Evolutionary conservation across 2,329 filamentous ascomycete species (phyloP).

Genomic region (Coniochaeta sp.): DNA sequence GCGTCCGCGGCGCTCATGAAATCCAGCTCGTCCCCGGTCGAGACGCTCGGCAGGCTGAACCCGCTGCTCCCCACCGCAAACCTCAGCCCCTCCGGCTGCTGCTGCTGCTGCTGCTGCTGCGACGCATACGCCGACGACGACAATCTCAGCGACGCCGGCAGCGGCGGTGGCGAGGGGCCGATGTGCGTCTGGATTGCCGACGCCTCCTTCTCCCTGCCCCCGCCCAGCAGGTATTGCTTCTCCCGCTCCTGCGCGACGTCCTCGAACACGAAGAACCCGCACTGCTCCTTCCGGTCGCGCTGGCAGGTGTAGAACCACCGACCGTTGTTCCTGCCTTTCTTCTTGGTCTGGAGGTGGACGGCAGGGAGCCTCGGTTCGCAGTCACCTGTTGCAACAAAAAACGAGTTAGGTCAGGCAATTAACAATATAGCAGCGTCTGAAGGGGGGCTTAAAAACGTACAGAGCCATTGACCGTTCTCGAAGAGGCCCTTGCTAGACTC

Average conservation of each 20-base stretch:
- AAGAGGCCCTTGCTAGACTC: conserved; percentile 12
- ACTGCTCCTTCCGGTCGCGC: conserved; percentile 20
- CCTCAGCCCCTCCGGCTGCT: background rate
- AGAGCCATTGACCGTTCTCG: conserved; percentile 18
- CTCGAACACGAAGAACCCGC: conserved; percentile 38
- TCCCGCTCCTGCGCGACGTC: conserved; percentile 27
- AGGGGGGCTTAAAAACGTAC: conserved; percentile 9
- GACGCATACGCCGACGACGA: conserved; percentile 5
- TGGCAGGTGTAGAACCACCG: conserved; percentile 34
- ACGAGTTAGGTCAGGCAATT: background rate
- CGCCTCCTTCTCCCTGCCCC: background rate
- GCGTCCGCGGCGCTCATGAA: background rate
- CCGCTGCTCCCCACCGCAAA: background rate
- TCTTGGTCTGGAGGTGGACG: conserved; percentile 26
- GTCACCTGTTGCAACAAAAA: conserved; percentile 24
- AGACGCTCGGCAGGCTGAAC: background rate
- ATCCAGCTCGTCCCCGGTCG: conserved; percentile 2
- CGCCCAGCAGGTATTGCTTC: conserved; percentile 9
- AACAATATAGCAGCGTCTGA: background rate
- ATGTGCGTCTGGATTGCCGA: conserved; percentile 8
- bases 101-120: too few species aligned
- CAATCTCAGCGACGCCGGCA: conserved; percentile 12
- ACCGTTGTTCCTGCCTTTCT: conserved; percentile 29
- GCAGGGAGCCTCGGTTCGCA: conserved; percentile 32
- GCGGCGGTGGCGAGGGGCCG: background rate